Percentiles rank a stretch among this genome's conserved stretches.
Conservation (phyloP, 768 basidiomycete species). For the Antrodiella citrinella region DNA sequence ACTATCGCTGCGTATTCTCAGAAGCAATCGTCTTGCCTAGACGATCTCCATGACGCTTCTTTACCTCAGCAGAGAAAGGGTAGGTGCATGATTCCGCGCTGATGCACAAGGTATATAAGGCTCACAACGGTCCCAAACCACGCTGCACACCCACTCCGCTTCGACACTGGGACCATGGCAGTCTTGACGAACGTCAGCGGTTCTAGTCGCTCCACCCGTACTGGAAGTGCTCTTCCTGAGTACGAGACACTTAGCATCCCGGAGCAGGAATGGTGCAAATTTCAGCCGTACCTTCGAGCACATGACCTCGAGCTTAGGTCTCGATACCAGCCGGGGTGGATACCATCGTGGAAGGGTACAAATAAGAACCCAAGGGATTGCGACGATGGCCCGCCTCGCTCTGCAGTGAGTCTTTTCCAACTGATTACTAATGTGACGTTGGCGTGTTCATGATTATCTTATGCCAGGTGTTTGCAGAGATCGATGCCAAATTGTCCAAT, state of each 20-base stretch:
- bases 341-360: slow-evolving; percentile 16
- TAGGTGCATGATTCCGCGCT: too few relatives aligned
- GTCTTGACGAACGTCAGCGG: too few relatives aligned
- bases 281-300: not conserved
- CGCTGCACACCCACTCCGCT: too few relatives aligned
- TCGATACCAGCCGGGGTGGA: slow-evolving; percentile 19
- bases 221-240: too few relatives aligned
- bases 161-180: too few relatives aligned
- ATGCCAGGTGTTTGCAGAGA: not conserved
- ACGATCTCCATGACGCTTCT: too few relatives aligned
- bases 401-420: not conserved
- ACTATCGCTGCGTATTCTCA: too few relatives aligned
- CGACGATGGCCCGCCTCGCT: not conserved
- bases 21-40: too few relatives aligned
- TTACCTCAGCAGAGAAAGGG: too few relatives aligned
- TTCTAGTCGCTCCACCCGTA: too few relatives aligned
- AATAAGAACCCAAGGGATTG: not conserved
- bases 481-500: not conserved
- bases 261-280: not conserved
- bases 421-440: not conserved
- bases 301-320: slow-evolving; percentile 11
- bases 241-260: not conserved
- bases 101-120: too few relatives aligned
- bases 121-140: too few relatives aligned
- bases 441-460: not conserved